Base-by-base conservation (phyloP, 805 yeast species). In the Wickerhamomyces canadensis region DNA sequence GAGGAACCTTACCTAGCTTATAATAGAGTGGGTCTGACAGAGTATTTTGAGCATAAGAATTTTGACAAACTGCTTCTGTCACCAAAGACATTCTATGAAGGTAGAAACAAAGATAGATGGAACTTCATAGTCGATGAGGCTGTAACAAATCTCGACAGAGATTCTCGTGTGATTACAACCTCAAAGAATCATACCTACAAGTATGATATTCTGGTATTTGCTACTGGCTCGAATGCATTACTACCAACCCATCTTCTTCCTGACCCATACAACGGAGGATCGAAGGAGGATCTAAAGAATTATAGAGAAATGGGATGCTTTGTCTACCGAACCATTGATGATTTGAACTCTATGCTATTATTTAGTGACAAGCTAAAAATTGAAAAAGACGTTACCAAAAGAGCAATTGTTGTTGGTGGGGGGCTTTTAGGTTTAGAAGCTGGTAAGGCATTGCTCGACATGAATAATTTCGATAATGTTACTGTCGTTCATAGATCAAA, bases 1-100 rank as follows among this genome's bases (percentile, higher is more conserved):
- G 67, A 62, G 36, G 67, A 62, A 40, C 56, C 60, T 11, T 58
- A 52, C 33, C 46, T 61, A 18, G 65, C 65, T 3, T 62, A 61
- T 43, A 62, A 62, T 40, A 50, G 67, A 31, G 67, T 62, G 15
- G 65, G 65, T 2, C 48, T 61, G 28, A 57, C 61, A 4, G 61
- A 57, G 22, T 57, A 48, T 36, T 57, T 57, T 38, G 47, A 47
- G 29, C 61, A 57, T 36, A 41, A 49, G 19, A 40, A 52, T 21
- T 49, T 54, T 40, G 49, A 51, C 14, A 51, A 54, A 21, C 47
- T 57, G 17, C 42, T 55, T 9, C 42, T 57, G 3, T 50, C 59
- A 3, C 57, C 58, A 19, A 40, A 45, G 27, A 47, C 49, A 9
- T 57, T 54, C 29, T 57, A 55, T 34, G 50, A 50, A 6, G 37